Base-by-base conservation (phyloP, 257 asterid species). In the Dorcoceras hygrometricum region DNA sequence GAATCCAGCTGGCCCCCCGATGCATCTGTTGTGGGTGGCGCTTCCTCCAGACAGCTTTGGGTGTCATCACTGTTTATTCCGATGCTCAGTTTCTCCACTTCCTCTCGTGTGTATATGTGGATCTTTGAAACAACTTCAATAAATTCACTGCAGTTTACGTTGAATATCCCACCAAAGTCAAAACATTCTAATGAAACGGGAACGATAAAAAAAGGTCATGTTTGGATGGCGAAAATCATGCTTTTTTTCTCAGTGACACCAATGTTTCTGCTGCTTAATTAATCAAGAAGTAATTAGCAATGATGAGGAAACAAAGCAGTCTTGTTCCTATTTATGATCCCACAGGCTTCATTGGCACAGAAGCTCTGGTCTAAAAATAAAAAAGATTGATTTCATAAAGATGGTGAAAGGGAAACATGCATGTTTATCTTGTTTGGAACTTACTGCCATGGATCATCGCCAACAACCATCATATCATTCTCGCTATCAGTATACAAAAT, bases 381-480 rank as follows among this genome's bases (percentile, higher is more conserved):
- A 32, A 36, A 31, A 34, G 16, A 6, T 66, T 8, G 11, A 39
- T 31, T 32, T 43, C 18, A 23, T 16, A 31, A 62, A 26, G 1
- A 20, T 53, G 36, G 11, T 9, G 9, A 56, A 28, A 64, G 32
- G 27, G 6, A 66, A 67, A 32, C 14, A 24, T 7, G 9, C 8
- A 36, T 50, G 50, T 50, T 58, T 60, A 48, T 53, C 56, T 16
- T 24, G 59, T 16, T 64, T 0, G 74, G 68, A 59, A 84, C 98
- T 84, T 86, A 92, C 98, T 78, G 87, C 98, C 98, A 92, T 7
- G 98, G 98, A 78, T 92, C 98, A 50, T 92, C 98, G 14, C 98
- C 98, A 18, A 87, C 98, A 20, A 92, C 96, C 98, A 92, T 89
- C 97, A 87, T 87, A 79, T 92, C 98, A 61, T 86, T 92, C 73